These are phyloP conservation scores for Pterocarpus macrocarpus DNA, from an alignment of 306 rosid species.

Conservation along the genomic window DNA sequence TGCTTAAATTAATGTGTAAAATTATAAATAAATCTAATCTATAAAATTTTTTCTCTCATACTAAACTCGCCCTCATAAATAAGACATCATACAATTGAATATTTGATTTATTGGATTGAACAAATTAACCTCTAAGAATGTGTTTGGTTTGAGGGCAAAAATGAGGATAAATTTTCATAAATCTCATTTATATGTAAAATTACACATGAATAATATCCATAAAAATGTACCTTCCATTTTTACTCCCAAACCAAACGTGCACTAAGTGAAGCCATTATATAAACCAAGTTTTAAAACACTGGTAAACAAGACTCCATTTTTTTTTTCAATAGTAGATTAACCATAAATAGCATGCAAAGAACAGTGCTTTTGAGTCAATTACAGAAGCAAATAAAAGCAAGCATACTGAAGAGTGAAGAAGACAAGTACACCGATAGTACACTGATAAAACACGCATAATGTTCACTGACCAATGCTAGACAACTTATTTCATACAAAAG, in stretches of 20 bases:
- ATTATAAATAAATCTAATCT: no score
- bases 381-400: constrained; percentile 35
- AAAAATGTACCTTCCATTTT: no score
- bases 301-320: neutral
- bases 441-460: neutral
- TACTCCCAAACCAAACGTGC: no score
- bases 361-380: constrained; percentile 8
- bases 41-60: no score
- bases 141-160: no score
- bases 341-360: constrained; percentile 20
- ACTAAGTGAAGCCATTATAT: no score
- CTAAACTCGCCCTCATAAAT: no score
- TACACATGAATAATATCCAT: no score
- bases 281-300: neutral
- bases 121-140: neutral
- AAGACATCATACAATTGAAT: neutral
- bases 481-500: constrained; percentile 53
- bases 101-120: neutral
- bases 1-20: no score
- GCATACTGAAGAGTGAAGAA: constrained; percentile 11
- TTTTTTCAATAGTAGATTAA: neutral
- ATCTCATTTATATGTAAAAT: no score
- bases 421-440: neutral
- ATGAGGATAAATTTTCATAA: no score
- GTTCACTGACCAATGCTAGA: neutral